Evolutionary conservation across 2,329 filamentous ascomycete species (phyloP).

Genomic region (Geosmithia morbida): DNA sequence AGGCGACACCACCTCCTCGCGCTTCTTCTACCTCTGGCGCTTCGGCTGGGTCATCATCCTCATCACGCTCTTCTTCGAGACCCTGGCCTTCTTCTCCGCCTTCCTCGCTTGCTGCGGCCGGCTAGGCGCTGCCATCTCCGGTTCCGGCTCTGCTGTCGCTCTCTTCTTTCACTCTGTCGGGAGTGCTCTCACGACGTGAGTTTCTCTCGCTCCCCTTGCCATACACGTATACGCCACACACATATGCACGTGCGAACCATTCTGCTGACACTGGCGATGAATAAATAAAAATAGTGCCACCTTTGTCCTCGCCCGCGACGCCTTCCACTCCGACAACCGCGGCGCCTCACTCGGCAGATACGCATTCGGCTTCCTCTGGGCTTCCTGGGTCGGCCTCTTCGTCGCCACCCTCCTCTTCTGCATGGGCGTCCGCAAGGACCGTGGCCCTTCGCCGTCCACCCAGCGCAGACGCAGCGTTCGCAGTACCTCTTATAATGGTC

Average conservation of each 20-base stretch:
- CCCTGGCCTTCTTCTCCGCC: constrained; percentile 50
- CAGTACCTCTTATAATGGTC: constrained; percentile 27
- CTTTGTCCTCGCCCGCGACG: constrained; percentile 56
- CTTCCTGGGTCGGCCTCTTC: constrained; percentile 49
- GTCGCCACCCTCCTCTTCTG: constrained; percentile 56
- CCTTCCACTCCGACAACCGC: constrained; percentile 41
- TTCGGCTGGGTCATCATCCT: constrained; percentile 91
- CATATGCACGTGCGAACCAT: too few relatives aligned
- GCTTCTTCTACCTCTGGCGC: constrained; percentile 73
- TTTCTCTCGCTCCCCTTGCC: not conserved
- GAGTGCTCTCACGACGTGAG: constrained; percentile 64
- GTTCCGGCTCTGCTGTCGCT: constrained; percentile 39
- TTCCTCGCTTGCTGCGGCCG: constrained; percentile 58
- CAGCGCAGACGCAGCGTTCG: constrained; percentile 18
- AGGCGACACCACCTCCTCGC: constrained; percentile 35
- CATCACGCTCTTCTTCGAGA: constrained; percentile 67
- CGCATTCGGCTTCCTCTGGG: constrained; percentile 69
- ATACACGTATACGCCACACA: too few relatives aligned
- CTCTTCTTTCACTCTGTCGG: constrained; percentile 56
- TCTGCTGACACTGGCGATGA: too few relatives aligned
- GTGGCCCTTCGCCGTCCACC: constrained; percentile 14
- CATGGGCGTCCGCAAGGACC: constrained; percentile 37
- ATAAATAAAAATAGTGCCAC: too few relatives aligned
- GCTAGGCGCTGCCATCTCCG: constrained; percentile 53
- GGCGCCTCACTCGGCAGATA: constrained; percentile 48